phyloP scores from a whole-genome alignment of 305 asterid genomes.

The Fraxinus greggii region DNA sequence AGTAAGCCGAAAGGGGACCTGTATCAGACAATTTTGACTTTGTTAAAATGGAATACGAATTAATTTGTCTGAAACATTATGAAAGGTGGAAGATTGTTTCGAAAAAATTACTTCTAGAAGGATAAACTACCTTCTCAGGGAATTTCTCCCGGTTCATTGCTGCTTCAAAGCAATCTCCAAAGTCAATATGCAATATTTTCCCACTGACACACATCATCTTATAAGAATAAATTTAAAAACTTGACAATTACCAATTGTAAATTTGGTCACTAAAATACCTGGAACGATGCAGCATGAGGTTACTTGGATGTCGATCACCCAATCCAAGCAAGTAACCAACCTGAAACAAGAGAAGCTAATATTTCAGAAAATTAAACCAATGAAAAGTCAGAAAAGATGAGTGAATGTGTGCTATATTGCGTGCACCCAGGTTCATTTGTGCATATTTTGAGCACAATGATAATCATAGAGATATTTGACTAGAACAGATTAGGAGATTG shows the following conservation, averaged over 20 bases:
- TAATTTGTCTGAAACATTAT: not conserved
- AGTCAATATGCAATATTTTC: slow-evolving; percentile 94
- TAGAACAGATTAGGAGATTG: not conserved
- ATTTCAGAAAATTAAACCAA: not conserved
- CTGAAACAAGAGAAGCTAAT: slow-evolving; percentile 39
- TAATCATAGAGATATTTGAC: not conserved
- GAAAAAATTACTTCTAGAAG: not conserved
- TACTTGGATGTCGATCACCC: slow-evolving; percentile 99
- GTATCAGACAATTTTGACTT: slow-evolving; percentile 27
- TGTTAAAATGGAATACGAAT: not conserved
- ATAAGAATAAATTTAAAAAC: slow-evolving; percentile 21
- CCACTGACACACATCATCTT: slow-evolving; percentile 59
- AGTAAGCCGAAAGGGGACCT: slow-evolving; percentile 99
- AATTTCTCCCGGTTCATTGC: slow-evolving; percentile 97
- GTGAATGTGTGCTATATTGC: not conserved
- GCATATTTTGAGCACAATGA: not conserved
- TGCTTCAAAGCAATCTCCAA: slow-evolving; percentile 99
- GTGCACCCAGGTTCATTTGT: not conserved
- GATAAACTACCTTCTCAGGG: slow-evolving; percentile 78
- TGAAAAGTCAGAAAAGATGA: not conserved
- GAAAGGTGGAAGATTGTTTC: not conserved
- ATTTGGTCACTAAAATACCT: slow-evolving; percentile 43
- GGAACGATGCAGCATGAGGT: slow-evolving; percentile 92
- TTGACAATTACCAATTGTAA: slow-evolving; percentile 16
- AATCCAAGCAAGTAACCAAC: slow-evolving; percentile 98